Conservation (phyloP, 805 yeast species). For the Candida coquimbonensis region DNA sequence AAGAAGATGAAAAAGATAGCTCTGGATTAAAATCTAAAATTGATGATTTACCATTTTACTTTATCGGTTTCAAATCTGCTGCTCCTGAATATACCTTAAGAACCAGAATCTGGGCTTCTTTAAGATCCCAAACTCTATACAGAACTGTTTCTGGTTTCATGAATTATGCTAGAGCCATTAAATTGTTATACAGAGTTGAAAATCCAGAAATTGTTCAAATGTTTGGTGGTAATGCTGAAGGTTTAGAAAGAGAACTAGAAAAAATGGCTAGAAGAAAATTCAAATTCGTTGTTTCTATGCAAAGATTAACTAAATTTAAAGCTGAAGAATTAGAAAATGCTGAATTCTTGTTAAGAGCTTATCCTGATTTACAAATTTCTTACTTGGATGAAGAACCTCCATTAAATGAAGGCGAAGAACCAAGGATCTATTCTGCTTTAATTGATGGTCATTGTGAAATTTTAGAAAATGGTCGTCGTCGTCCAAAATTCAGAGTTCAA, state of each 20-base stretch:
- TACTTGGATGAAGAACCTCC: constrained; percentile 92
- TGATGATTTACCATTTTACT: constrained; percentile 89
- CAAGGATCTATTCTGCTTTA: constrained; percentile 66
- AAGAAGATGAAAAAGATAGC: constrained; percentile 47
- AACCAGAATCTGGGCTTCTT: constrained; percentile 97
- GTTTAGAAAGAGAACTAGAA: constrained; percentile 89
- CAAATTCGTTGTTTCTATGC: constrained; percentile 79
- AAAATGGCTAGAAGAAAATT: constrained; percentile 82
- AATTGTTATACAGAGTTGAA: constrained; percentile 87
- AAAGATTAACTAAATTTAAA: constrained; percentile 64
- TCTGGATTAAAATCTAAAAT: constrained; percentile 73
- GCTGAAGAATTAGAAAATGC: constrained; percentile 74
- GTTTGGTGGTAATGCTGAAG: constrained; percentile 98
- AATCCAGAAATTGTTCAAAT: constrained; percentile 93
- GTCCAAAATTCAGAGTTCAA: constrained; percentile 70
- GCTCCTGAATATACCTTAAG: constrained; percentile 95
- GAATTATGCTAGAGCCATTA: constrained; percentile 97
- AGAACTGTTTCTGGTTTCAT: constrained; percentile 97
- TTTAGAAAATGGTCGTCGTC: constrained; percentile 63
- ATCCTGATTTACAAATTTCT: constrained; percentile 84
- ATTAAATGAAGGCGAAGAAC: constrained; percentile 59
- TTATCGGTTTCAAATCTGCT: constrained; percentile 96
- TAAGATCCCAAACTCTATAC: constrained; percentile 93
- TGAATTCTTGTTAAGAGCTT: constrained; percentile 73
- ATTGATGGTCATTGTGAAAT: constrained; percentile 78